Conservation (phyloP, 2,329 filamentous ascomycete genomes). For the Ophiostoma australiae region DNA sequence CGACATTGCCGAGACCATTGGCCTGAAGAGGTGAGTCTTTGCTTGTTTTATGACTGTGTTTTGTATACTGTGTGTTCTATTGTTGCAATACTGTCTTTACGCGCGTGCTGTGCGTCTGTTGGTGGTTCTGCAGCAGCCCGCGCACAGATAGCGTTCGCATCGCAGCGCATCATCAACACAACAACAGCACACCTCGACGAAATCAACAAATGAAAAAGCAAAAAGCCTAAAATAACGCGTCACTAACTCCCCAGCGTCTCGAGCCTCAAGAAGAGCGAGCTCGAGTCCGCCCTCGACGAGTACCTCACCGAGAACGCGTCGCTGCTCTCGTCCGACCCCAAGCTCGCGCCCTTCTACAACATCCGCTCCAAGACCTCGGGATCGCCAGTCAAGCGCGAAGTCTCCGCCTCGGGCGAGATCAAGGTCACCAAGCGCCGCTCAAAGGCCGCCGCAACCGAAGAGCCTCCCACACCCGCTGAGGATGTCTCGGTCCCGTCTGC, state of each 20-base stretch:
- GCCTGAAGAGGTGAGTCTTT: constrained; percentile 60
- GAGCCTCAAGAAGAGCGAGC: constrained; percentile 68
- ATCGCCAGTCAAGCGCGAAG: constrained; percentile 58
- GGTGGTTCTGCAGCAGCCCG: background rate
- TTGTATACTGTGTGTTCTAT: background rate
- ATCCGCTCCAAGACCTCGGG: constrained; percentile 54
- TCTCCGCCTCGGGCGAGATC: constrained; percentile 35
- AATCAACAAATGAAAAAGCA: background rate
- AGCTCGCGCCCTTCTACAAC: constrained; percentile 71
- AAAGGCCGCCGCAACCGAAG: constrained; percentile 35
- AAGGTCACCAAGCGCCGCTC: constrained; percentile 45
- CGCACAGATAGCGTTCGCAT: background rate
- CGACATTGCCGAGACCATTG: constrained; percentile 66
- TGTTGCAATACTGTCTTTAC: background rate
- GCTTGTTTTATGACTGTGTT: background rate
- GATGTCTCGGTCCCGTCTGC: background rate
- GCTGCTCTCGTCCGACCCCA: constrained; percentile 58
- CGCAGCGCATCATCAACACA: background rate
- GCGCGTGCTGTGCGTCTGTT: background rate
- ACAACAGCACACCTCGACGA: too few relatives aligned
- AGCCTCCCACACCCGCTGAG: constrained; percentile 3
- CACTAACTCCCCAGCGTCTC: constrained; percentile 53
- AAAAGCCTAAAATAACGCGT: too few relatives aligned
- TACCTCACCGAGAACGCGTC: constrained; percentile 65
- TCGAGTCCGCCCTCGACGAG: constrained; percentile 69